Evolutionary conservation across 1,139 yeast genomes (phyloP).

Genomic region (Pichia sp.): DNA sequence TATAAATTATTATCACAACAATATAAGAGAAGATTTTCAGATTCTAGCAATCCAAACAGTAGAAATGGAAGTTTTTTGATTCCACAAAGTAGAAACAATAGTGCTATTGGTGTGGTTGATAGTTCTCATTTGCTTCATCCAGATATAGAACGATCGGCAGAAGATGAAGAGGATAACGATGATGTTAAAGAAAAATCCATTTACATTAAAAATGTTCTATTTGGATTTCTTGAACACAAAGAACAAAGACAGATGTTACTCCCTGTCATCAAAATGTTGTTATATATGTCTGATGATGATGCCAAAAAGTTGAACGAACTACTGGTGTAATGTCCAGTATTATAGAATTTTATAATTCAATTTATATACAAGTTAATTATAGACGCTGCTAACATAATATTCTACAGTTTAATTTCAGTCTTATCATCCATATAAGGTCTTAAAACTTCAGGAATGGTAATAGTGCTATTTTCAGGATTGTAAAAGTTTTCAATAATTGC

Average conservation of each 20-base stretch:
- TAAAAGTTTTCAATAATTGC: slow-evolving; percentile 85
- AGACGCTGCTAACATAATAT: neutral
- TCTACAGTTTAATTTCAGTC: slow-evolving; percentile 6
- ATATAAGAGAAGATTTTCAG: slow-evolving; percentile 34
- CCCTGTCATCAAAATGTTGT: slow-evolving; percentile 76
- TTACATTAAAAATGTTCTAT: slow-evolving; percentile 77
- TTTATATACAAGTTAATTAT: no score
- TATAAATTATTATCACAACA: slow-evolving; percentile 59
- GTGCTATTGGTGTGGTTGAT: neutral
- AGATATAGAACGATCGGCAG: neutral
- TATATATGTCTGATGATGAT: slow-evolving; percentile 63
- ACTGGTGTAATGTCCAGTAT: slow-evolving; percentile 43
- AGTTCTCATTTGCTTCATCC: slow-evolving; percentile 3
- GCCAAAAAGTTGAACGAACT: slow-evolving; percentile 64
- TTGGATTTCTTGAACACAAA: slow-evolving; percentile 84
- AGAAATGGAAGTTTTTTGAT: slow-evolving; percentile 18
- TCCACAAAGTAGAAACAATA: neutral
- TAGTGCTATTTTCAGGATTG: slow-evolving; percentile 48
- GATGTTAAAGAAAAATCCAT: slow-evolving; percentile 48
- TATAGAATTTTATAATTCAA: no score
- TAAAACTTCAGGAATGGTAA: slow-evolving; percentile 64
- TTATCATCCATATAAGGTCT: slow-evolving; percentile 60
- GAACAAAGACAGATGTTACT: slow-evolving; percentile 83
- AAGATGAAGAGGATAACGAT: slow-evolving; percentile 15
- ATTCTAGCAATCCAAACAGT: slow-evolving; percentile 25